phyloP scores from a whole-genome alignment of 805 yeast genomes.

The Sporopachydermia lactativora region DNA sequence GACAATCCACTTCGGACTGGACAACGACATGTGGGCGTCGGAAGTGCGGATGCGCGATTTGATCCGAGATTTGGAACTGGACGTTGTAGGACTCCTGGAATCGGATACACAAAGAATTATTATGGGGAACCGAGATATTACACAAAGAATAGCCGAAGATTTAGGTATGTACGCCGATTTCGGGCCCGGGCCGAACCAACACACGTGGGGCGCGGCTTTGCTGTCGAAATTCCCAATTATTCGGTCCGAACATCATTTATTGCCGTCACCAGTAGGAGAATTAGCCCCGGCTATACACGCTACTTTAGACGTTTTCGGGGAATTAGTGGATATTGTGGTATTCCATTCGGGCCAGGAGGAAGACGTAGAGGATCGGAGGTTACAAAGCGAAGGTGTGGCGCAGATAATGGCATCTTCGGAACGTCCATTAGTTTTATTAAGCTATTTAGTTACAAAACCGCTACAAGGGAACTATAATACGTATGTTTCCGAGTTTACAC shows the following conservation, averaged over 20 bases:
- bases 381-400: constrained; percentile 66
- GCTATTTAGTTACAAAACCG: constrained; percentile 86
- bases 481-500: constrained; percentile 68
- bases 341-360: constrained; percentile 98
- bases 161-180: constrained; percentile 89
- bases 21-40: constrained; percentile 96
- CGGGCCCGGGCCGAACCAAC: constrained; percentile 97
- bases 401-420: constrained; percentile 71
- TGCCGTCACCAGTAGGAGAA: constrained; percentile 97
- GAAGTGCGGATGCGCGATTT: constrained; percentile 82
- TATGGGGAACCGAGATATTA: constrained; percentile 91
- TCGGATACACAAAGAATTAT: constrained; percentile 87
- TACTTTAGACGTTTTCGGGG: constrained; percentile 82
- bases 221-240: constrained; percentile 90
- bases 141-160: constrained; percentile 84
- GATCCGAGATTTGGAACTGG: constrained; percentile 75
- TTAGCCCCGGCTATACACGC: constrained; percentile 98
- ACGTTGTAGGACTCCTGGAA: constrained; percentile 82
- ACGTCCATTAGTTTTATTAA: constrained; percentile 74
- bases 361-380: constrained; percentile 83
- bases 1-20: constrained; percentile 96
- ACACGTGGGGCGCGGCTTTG: constrained; percentile 95
- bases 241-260: constrained; percentile 76
- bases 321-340: constrained; percentile 79
- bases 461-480: constrained; percentile 82